Percentiles rank a stretch among this genome's conserved stretches.
Evolutionary conservation across 805 yeast genomes (phyloP).

Genomic region (Candida orba): DNA sequence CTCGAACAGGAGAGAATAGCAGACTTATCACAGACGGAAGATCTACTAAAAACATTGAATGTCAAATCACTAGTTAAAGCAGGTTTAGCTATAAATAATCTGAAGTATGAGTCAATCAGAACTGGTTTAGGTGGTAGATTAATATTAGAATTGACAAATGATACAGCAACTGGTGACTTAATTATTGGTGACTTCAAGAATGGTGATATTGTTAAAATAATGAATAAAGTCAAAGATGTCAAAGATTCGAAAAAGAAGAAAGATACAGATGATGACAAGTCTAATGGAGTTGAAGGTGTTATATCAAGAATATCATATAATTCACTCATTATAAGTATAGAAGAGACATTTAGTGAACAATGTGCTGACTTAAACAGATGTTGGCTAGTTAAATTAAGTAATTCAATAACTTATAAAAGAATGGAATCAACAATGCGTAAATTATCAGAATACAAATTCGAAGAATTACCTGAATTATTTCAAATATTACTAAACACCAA

Average conservation of each 20-base stretch:
- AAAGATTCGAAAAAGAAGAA: constrained; percentile 21
- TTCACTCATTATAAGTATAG: constrained; percentile 51
- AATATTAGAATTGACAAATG: constrained; percentile 54
- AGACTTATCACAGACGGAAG: constrained; percentile 18
- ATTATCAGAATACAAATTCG: constrained; percentile 39
- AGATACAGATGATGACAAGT: neutral
- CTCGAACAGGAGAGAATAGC: constrained; percentile 17
- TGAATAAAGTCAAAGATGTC: constrained; percentile 26
- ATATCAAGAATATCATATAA: constrained; percentile 45
- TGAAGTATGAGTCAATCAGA: constrained; percentile 50
- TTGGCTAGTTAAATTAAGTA: constrained; percentile 53
- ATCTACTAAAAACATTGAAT: constrained; percentile 41
- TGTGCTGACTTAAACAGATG: constrained; percentile 41
- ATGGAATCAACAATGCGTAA: constrained; percentile 75
- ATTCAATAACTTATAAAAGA: constrained; percentile 66
- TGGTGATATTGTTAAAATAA: constrained; percentile 73
- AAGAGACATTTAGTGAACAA: constrained; percentile 45
- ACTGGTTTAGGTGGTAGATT: constrained; percentile 79
- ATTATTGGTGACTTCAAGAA: constrained; percentile 48
- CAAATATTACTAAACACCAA: constrained; percentile 39
- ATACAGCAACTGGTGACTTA: constrained; percentile 36
- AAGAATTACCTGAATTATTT: constrained; percentile 30
- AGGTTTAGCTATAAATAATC: constrained; percentile 72
- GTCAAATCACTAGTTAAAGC: constrained; percentile 59
- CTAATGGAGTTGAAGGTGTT: constrained; percentile 50